Conservation (phyloP, 2,329 filamentous ascomycete species). For the Venturia asperata region DNA sequence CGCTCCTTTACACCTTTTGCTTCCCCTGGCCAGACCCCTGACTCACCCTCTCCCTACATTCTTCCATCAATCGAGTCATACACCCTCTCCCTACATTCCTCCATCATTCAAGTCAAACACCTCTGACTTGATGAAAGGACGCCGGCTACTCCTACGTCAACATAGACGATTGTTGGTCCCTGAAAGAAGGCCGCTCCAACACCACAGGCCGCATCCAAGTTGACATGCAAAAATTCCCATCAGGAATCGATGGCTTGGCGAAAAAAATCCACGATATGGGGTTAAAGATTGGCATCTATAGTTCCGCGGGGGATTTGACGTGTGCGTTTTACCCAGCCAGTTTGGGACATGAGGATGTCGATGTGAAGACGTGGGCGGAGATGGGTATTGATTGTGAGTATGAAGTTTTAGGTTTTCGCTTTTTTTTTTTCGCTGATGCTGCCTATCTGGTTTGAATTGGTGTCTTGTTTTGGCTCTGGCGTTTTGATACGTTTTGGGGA, state of each 20-base stretch:
- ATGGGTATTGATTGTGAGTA: constrained; percentile 43
- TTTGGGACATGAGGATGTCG: constrained; percentile 43
- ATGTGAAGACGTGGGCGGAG: constrained; percentile 29
- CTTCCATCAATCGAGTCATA: no score
- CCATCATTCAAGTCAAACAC: background rate
- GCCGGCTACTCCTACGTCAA: constrained; percentile 46
- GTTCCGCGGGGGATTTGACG: constrained; percentile 38
- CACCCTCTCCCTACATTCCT: no score
- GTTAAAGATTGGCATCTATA: constrained; percentile 49
- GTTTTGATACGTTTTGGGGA: no score
- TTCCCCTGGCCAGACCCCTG: no score
- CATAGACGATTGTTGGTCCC: constrained; percentile 47
- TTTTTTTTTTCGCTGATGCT: no score
- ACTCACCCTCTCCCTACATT: no score
- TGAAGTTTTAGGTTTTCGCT: no score
- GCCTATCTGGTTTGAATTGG: no score
- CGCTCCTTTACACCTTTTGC: no score
- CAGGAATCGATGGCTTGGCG: background rate
- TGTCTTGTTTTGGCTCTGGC: no score
- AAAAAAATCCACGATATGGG: constrained; percentile 39
- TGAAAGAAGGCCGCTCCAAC: constrained; percentile 24
- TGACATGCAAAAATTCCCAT: constrained; percentile 27
- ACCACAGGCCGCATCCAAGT: constrained; percentile 36
- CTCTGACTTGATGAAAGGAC: constrained; percentile 29
- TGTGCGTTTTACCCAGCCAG: constrained; percentile 37